Conservation (phyloP, 257 asterid genomes). For the Ilex asprella region DNA sequence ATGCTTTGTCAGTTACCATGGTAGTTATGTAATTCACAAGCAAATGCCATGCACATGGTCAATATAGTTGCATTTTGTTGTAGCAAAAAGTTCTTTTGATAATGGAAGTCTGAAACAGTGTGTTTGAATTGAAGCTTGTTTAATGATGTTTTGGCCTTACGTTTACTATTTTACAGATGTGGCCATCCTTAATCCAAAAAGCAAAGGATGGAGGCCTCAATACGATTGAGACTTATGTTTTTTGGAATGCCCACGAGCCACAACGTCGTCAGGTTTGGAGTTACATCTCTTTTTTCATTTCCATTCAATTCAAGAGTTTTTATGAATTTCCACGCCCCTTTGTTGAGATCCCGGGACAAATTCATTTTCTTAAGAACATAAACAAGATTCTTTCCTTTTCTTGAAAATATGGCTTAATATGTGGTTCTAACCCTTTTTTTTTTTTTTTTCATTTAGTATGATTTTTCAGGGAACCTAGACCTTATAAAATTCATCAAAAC, state of each 20-base stretch:
- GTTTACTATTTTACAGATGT: constrained; percentile 21
- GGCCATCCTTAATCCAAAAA: constrained; percentile 34
- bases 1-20: too few species aligned
- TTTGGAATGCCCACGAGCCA: constrained; percentile 53
- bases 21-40: too few species aligned
- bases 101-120: not conserved
- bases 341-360: too few species aligned
- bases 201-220: constrained; percentile 47
- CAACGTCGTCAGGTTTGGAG: constrained; percentile 23
- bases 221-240: constrained; percentile 41
- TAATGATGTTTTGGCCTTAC: too few species aligned
- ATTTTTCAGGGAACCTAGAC: constrained; percentile 28
- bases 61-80: too few species aligned
- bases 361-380: too few species aligned
- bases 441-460: constrained; percentile 17
- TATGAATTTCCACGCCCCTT: too few species aligned
- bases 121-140: too few species aligned
- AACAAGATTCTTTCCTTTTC: too few species aligned
- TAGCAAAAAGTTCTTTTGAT: not conserved
- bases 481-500: constrained; percentile 29
- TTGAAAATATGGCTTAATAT: not conserved
- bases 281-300: not conserved
- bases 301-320: not conserved
- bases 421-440: constrained; percentile 1
- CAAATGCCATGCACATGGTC: too few species aligned